Evolutionary conservation across 2,329 filamentous ascomycete species (phyloP).

Genomic region (Nothophaeocryptopus gaeumannii): DNA sequence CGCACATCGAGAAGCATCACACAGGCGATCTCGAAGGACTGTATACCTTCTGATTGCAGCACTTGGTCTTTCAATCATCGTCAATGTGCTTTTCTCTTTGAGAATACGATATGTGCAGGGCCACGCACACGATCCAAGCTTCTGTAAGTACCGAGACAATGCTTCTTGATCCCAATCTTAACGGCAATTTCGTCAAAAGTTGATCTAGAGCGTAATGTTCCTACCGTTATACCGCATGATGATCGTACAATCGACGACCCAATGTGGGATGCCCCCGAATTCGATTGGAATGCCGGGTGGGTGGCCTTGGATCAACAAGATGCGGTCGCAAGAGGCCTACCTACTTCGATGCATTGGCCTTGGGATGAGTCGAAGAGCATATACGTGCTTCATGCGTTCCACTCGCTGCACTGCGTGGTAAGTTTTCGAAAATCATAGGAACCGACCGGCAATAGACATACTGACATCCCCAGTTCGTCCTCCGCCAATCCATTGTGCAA

Average conservation of each 20-base stretch:
- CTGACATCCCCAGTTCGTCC: neutral
- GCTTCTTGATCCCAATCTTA: neutral
- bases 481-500: neutral
- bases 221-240: constrained; percentile 5
- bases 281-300: constrained; percentile 6
- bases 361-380: constrained; percentile 6
- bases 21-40: neutral
- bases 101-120: neutral
- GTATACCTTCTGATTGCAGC: neutral
- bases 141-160: neutral
- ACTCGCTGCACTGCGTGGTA: constrained; percentile 2
- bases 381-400: constrained; percentile 1
- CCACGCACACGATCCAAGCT: constrained; percentile 4
- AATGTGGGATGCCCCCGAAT: constrained; percentile 5
- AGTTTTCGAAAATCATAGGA: no score
- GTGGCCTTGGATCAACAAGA: neutral
- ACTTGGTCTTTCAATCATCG: neutral
- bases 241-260: constrained; percentile 3
- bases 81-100: neutral
- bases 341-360: constrained; percentile 4
- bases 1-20: neutral
- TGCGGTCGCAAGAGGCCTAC: neutral
- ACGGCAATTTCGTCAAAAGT: neutral
- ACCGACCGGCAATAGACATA: no score
- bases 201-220: constrained; percentile 2